Evolutionary conservation across 306 rosid genomes (phyloP).

Genomic region (Castanea crenata): DNA sequence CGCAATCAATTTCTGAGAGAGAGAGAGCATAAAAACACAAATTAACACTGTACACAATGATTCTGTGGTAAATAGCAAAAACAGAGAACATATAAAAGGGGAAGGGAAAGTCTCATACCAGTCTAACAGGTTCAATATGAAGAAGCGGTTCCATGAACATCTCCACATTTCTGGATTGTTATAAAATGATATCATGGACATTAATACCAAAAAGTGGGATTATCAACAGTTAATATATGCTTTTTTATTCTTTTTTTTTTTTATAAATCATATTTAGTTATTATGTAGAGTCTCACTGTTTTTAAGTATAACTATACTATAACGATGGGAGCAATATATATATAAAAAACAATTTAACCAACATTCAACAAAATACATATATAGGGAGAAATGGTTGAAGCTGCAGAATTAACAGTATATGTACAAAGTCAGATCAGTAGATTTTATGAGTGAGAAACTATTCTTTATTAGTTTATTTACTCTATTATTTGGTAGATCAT

Average conservation of each 20-base stretch:
- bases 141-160: constrained; percentile 59
- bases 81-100: neutral
- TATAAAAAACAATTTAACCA: too few relatives aligned
- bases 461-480: neutral
- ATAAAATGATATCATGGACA: neutral
- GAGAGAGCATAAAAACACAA: neutral
- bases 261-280: too few relatives aligned
- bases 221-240: neutral
- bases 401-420: too few relatives aligned
- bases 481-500: neutral
- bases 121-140: constrained; percentile 40
- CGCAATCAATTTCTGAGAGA: constrained; percentile 39
- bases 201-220: neutral
- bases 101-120: constrained; percentile 31
- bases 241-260: neutral
- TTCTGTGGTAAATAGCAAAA: neutral
- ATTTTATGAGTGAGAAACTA: too few relatives aligned
- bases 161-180: constrained; percentile 52
- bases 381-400: too few relatives aligned
- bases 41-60: neutral
- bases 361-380: too few relatives aligned
- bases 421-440: too few relatives aligned
- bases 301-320: too few relatives aligned
- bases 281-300: too few relatives aligned
- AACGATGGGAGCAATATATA: too few relatives aligned